Evolutionary conservation across 257 asterid genomes (phyloP).

Genomic region (Solanum gracilifrons): DNA sequence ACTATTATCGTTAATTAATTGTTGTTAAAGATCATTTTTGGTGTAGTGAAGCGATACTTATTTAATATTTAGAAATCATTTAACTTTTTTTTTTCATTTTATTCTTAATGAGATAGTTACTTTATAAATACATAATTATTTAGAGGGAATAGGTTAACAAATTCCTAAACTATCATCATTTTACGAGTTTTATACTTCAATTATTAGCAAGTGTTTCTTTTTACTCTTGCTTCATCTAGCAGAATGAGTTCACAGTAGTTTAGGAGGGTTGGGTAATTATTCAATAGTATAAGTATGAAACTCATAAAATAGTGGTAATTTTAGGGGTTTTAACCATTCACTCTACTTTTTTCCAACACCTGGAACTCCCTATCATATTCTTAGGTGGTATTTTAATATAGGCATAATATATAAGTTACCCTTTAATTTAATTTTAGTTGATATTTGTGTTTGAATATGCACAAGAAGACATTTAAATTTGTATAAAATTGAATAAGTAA

Average conservation of each 20-base stretch:
- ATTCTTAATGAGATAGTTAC: background rate
- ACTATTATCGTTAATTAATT: no score
- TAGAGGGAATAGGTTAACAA: background rate
- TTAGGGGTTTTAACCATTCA: background rate
- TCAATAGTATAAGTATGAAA: background rate
- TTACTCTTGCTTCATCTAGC: no score
- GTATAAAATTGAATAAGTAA: no score
- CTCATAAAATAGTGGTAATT: background rate
- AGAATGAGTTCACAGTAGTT: background rate
- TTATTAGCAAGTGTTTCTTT: no score
- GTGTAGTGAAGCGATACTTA: background rate
- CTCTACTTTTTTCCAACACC: background rate
- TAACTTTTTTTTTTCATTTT: background rate
- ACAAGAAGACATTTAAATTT: no score
- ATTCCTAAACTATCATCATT: background rate
- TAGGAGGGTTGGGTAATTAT: background rate
- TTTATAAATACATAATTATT: background rate
- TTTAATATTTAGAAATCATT: background rate
- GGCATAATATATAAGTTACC: background rate
- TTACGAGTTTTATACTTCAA: background rate
- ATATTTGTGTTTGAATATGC: no score
- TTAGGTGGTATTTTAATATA: background rate
- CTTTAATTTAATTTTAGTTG: background rate
- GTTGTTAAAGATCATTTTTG: no score
- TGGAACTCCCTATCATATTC: background rate